Conservation (phyloP, 192 early-diverging fungal species). For the Spinellus fusiger region DNA sequence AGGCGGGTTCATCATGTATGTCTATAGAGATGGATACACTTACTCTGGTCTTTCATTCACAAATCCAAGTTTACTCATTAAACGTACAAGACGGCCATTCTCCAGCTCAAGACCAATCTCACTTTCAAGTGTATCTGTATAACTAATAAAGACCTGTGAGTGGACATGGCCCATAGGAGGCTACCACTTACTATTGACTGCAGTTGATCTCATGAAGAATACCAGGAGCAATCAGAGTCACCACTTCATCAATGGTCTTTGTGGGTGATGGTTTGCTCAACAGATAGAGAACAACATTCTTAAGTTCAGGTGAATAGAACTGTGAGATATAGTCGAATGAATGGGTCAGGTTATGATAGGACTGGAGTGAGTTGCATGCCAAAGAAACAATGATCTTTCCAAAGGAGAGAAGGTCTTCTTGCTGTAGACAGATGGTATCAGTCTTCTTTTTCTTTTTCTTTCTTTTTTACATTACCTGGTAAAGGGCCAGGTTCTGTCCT, state of each 20-base stretch:
- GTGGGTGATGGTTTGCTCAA: conserved; percentile 66
- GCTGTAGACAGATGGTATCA: conserved; percentile 36
- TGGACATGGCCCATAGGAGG: not conserved
- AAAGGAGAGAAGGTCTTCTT: conserved; percentile 80
- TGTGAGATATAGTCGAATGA: conserved; percentile 74
- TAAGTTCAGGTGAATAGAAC: conserved; percentile 73
- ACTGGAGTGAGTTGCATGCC: conserved; percentile 64
- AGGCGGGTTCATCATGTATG: not conserved
- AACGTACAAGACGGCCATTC: conserved; percentile 84
- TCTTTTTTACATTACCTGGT: conserved; percentile 39
- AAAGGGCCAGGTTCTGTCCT: conserved; percentile 47
- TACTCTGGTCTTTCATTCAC: conserved; percentile 78
- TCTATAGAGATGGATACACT: no score
- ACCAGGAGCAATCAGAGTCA: conserved; percentile 69
- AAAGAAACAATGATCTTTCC: conserved; percentile 75
- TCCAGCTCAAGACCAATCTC: conserved; percentile 79
- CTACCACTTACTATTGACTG: conserved; percentile 45
- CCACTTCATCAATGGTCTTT: conserved; percentile 75
- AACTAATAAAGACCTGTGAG: conserved; percentile 4
- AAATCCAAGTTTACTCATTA: conserved; percentile 88
- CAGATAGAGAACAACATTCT: conserved; percentile 75
- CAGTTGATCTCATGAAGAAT: conserved; percentile 75
- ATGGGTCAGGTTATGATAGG: conserved; percentile 66
- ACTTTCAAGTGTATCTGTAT: conserved; percentile 29
- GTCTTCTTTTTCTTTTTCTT: not conserved